These are phyloP conservation scores for Tuber umbilicatum DNA, from an alignment of 495 filamentous ascomycete genomes.

Conservation along the genomic window DNA sequence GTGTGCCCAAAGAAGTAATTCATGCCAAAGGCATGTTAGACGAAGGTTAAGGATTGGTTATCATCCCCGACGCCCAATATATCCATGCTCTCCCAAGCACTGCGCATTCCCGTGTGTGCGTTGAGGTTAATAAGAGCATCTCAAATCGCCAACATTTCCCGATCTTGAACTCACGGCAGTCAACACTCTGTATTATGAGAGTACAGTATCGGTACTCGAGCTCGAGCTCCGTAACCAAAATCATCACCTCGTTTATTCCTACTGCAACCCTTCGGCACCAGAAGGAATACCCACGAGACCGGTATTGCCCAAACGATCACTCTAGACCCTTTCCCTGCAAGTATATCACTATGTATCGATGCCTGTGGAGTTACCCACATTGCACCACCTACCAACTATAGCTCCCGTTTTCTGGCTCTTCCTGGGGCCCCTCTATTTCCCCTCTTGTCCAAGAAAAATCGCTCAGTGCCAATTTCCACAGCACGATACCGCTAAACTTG, in stretches of 20 bases:
- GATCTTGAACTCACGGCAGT: not conserved
- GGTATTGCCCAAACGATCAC: not conserved
- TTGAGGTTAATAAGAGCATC: not conserved
- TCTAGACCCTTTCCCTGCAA: not conserved
- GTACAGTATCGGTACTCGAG: not conserved
- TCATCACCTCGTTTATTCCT: not conserved
- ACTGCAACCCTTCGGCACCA: not conserved
- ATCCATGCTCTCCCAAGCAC: not conserved
- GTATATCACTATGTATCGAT: not conserved
- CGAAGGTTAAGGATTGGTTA: not conserved
- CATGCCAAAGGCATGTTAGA: not conserved
- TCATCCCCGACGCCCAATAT: not conserved
- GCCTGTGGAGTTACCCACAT: not conserved
- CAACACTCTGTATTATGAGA: too few species aligned
- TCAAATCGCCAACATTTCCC: not conserved
- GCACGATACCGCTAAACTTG: too few species aligned
- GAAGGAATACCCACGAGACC: not conserved
- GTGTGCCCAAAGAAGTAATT: not conserved
- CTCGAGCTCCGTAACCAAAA: not conserved
- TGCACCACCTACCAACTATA: not conserved
- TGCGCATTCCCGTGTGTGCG: not conserved
- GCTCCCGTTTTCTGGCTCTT: not conserved
- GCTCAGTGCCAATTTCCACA: not conserved
- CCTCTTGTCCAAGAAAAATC: not conserved
- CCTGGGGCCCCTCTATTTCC: not conserved